Conservation (phyloP, 768 basidiomycete species). For the Termitomyces sp. region DNA sequence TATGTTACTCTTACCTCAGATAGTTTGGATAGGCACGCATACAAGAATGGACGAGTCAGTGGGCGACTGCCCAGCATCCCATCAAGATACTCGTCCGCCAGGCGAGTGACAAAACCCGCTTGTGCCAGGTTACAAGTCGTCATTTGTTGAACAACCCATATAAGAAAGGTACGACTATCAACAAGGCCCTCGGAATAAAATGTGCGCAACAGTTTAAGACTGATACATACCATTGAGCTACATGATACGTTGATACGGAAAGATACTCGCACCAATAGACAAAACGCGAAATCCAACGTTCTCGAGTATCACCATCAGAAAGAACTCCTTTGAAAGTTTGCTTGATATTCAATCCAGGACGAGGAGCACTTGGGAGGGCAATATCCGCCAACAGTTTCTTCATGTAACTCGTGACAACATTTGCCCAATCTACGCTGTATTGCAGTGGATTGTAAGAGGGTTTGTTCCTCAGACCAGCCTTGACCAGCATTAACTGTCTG, state of each 20-base stretch:
- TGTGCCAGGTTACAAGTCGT: constrained; percentile 78
- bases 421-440: constrained; percentile 86
- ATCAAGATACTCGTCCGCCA: constrained; percentile 80
- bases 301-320: constrained; percentile 65
- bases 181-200: constrained; percentile 83
- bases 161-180: constrained; percentile 72
- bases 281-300: constrained; percentile 78
- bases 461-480: constrained; percentile 74
- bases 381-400: constrained; percentile 83
- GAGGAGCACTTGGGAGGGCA: constrained; percentile 73
- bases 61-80: constrained; percentile 68
- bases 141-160: constrained; percentile 81
- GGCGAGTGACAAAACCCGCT: constrained; percentile 68
- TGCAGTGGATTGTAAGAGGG: constrained; percentile 79
- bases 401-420: constrained; percentile 74
- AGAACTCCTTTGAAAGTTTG: constrained; percentile 82
- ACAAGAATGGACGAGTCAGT: constrained; percentile 64
- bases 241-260: background rate
- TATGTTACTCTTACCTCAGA: constrained; percentile 48
- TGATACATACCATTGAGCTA: constrained; percentile 26
- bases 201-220: constrained; percentile 67
- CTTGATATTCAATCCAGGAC: constrained; percentile 77
- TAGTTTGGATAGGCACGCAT: constrained; percentile 67
- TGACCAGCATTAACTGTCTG: constrained; percentile 6
- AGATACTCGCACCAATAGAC: constrained; percentile 59